Conservation (phyloP, 257 asterid genomes). For the Solanum corneliomulleri region DNA sequence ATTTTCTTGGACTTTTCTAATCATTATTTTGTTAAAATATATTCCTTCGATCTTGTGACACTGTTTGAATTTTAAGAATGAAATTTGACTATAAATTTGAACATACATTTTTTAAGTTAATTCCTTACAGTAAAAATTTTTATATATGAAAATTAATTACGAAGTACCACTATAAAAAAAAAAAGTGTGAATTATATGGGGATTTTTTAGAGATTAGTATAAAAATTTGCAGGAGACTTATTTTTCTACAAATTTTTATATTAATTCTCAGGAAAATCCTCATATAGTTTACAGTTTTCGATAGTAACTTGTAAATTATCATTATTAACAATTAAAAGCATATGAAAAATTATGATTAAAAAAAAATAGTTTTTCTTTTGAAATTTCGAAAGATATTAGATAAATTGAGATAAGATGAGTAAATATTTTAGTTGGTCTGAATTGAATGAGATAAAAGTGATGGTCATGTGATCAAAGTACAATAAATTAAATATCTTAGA, state of each 20-base stretch:
- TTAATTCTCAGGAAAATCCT: too few relatives aligned
- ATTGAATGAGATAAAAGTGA: background rate
- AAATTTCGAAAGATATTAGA: background rate
- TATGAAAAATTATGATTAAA: background rate
- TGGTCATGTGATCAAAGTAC: background rate
- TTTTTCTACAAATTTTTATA: too few relatives aligned
- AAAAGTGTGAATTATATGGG: too few relatives aligned
- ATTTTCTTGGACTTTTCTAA: background rate
- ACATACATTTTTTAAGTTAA: background rate
- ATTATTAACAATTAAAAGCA: rapidly evolving
- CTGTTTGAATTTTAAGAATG: background rate
- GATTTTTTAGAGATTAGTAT: too few relatives aligned
- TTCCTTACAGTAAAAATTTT: background rate
- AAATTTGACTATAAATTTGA: background rate
- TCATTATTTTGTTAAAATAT: background rate
- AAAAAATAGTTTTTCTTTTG: rapidly evolving
- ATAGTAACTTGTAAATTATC: background rate
- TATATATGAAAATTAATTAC: background rate
- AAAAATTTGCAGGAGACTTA: too few relatives aligned
- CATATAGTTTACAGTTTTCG: too few relatives aligned
- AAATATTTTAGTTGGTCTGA: background rate
- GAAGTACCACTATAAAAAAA: too few relatives aligned
- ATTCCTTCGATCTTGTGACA: background rate
- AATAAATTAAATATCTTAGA: background rate
- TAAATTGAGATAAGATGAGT: background rate